Conservation (phyloP, 2,329 filamentous ascomycete genomes). For the Phialophora macrospora region DNA sequence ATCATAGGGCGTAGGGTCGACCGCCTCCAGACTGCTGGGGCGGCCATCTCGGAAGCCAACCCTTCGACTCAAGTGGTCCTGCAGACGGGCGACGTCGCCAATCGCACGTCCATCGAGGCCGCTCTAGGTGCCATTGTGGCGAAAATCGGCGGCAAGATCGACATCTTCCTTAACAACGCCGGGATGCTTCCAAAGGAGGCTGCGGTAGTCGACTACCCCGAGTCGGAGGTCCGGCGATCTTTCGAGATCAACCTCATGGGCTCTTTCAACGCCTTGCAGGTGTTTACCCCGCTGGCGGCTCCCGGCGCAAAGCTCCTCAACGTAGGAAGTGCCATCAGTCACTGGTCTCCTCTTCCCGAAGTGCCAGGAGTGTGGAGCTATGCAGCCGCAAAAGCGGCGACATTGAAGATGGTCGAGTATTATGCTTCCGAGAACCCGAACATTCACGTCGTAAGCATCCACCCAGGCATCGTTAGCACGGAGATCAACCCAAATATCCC, state of each 20-base stretch:
- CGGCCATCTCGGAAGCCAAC: conserved; percentile 1
- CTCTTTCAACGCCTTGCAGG: neutral
- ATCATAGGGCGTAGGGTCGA: conserved; percentile 13
- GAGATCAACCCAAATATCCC: conserved; percentile 13
- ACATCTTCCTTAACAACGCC: conserved; percentile 20
- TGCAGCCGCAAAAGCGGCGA: neutral
- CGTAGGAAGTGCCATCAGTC: neutral
- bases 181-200: conserved; percentile 12
- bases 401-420: neutral
- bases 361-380: conserved; percentile 9
- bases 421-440: neutral
- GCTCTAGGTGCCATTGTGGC: conserved; percentile 13
- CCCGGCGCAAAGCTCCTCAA: conserved; percentile 3
- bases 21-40: conserved; percentile 8
- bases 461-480: conserved; percentile 46
- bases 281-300: neutral
- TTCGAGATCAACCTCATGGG: conserved; percentile 5
- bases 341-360: neutral
- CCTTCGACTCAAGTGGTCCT: conserved; percentile 5
- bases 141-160: conserved; percentile 12
- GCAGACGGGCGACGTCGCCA: neutral
- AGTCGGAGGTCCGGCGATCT: neutral
- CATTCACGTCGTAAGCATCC: conserved; percentile 46
- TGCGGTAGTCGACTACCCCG: conserved; percentile 4
- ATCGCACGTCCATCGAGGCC: neutral